Base-by-base conservation (phyloP, 2,329 filamentous ascomycete genomes). In the Westerdykella aurantiaca region DNA sequence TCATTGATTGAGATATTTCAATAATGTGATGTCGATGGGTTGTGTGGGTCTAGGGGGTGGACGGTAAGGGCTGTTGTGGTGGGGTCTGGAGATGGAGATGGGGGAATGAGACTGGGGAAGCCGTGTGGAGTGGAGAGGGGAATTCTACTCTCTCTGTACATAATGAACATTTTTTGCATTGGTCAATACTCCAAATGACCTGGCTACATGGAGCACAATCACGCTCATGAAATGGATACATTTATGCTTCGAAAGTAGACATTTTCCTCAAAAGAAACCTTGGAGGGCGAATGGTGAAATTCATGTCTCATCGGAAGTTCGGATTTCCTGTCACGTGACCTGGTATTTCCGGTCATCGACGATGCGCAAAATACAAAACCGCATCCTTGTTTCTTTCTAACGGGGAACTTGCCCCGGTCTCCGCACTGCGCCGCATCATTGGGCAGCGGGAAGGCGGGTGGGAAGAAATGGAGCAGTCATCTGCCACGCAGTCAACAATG, bases 1-100 rank as follows among this genome's bases (percentile, higher is more conserved):
- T 38, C 46, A 45, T 50, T 14, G 37, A 31, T 31, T 17, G 25
- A 34, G 18, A n/a, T 34, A n/a, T 5, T 14, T 38, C 11, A 25
- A 17, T 23, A 25, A 17, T 23, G n/a, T n/a, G 37, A 38, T 35
- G 11, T 9, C 5, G 5, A 35, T 16, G 33, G 18, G 17, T 35
- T 5, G n/a, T 16, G 33, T 35, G n/a, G 33, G 13, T 16, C n/a
- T 35, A 33, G 12, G 33, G 7, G 33, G 17, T 35, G n/a, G 33
- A 9, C 13, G 17, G 33, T 35, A 18, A 18, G 33, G 33, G 6
- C 33, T 35, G 33, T 18, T 14, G 13, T 9, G 6, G 33, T 14
- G 33, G 17, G 33, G 34, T 35, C 2, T 9, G 17, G 34, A 14
- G 7, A 10, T 10, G 25, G 11, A 9, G 25, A 29, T 29, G 10